Evolutionary conservation across 805 yeast genomes (phyloP), one percentile per base, ranked within the genome.

Genomic region (Saccharomycopsis sp.): DNA sequence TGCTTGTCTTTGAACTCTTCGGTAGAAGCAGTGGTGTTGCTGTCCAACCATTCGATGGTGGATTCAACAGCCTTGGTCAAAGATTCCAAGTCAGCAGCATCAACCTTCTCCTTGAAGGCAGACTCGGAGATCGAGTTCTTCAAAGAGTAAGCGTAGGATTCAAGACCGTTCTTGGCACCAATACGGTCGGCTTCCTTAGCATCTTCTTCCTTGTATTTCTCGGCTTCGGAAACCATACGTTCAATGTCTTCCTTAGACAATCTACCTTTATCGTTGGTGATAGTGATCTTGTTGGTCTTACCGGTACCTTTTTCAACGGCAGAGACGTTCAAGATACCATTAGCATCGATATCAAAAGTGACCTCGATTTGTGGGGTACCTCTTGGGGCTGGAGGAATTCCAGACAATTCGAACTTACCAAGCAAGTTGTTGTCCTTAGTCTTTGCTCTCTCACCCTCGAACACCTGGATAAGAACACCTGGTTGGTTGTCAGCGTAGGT

Each of bases 291-390:
- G 81, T 87, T 90, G 68, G 96, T 78, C 83, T 92, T 93, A 81
- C 97, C 98, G 65, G 97, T 93, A 80, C 97, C 97, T 84, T 93
- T 92, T 82, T 92, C 98, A 68, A 91, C 81, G 62, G 97, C 97
- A 67, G 96, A 86, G 60, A 92, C 97, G 76, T 92, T 92, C 78
- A 92, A 81, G 78, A 92, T 92, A 81, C 97, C 97, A 77, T 92
- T 92, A 66, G 97, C 97, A 76, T 92, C 97, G 70, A 92, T 80
- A 75, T 92, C 97, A 73, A 92, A 92, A 69, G 97, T 92, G 67
- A 92, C 97, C 83, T 92, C 97, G 69, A 92, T 87, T 81, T 91
- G 97, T 72, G 97, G 97, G 65, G 88, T 96, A 83, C 97, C 97
- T 80, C 97, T 90, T 79, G 97, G 97, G 52, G 97, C 97, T 68